phyloP scores from a whole-genome alignment of 78 protist species.

The Dictyostelium brefeldianum region DNA sequence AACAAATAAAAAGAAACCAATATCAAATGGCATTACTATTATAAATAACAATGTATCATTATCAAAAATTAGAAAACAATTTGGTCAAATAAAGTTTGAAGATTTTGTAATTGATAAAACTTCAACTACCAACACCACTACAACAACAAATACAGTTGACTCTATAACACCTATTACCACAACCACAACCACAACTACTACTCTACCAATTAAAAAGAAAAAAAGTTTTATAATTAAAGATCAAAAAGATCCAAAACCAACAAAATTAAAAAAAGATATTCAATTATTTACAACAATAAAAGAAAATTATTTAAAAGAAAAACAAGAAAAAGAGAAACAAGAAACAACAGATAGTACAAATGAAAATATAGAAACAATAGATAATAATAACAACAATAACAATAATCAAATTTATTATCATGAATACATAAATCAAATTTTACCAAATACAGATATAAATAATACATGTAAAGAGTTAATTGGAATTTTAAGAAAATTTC shows the following conservation, averaged over 20 bases:
- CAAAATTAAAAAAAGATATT: conserved; percentile 3
- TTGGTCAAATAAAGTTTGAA: conserved; percentile 6
- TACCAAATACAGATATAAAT: conserved; percentile 25
- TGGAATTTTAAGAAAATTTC: conserved; percentile 14
- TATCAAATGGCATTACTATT: not conserved
- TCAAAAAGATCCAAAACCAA: not conserved
- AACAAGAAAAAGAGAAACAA: not conserved
- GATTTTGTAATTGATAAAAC: not conserved
- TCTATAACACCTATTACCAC: not conserved
- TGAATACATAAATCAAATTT: conserved; percentile 56
- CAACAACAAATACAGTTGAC: not conserved
- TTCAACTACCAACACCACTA: not conserved
- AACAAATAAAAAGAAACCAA: not conserved
- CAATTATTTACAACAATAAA: not conserved
- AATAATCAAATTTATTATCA: not conserved
- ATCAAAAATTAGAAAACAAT: conserved; percentile 6
- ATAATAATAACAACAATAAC: not conserved
- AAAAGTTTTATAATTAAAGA: not conserved
- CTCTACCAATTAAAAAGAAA: conserved; percentile 5
- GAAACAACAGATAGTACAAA: not conserved
- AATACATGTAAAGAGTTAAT: conserved; percentile 24
- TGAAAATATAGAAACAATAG: not conserved
- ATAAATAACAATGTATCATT: conserved; percentile 6
- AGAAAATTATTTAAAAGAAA: conserved; percentile 4
- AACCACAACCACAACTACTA: not conserved